Percentiles rank a stretch among this genome's conserved stretches.
These are phyloP conservation scores for Pecoramyces ruminantium DNA, from an alignment of 192 early-diverging fungal species.

Conservation along the genomic window DNA sequence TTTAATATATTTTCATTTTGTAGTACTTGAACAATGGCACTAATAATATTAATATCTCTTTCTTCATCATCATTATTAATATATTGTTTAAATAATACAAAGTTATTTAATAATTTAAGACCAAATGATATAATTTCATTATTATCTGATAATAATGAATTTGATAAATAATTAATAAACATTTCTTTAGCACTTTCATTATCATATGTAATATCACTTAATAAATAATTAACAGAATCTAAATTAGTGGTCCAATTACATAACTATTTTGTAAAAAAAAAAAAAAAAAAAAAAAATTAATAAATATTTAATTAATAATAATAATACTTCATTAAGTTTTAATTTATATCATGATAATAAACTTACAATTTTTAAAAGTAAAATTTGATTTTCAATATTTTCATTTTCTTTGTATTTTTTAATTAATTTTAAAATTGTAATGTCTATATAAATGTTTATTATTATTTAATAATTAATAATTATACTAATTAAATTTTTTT, in stretches of 20 bases:
- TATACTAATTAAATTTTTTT: too few relatives aligned
- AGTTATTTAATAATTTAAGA: background rate
- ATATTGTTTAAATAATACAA: background rate
- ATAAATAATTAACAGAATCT: background rate
- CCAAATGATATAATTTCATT: background rate
- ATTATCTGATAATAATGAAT: background rate
- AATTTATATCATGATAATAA: background rate
- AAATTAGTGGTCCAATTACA: background rate
- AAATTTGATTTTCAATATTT: background rate
- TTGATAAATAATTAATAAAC: background rate
- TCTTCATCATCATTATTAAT: background rate
- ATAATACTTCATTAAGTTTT: too few relatives aligned
- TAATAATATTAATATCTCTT: background rate
- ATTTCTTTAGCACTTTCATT: background rate
- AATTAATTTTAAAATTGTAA: background rate
- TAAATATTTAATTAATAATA: too few relatives aligned
- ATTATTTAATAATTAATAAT: too few relatives aligned
- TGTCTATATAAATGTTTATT: background rate
- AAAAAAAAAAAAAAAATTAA: too few relatives aligned
- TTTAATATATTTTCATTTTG: background rate
- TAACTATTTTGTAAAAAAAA: background rate
- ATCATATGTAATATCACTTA: background rate
- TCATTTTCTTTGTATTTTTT: background rate
- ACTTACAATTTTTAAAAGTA: background rate
- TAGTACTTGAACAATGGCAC: background rate